These are phyloP conservation scores for Hyaloperonospora arabidopsidis DNA, from an alignment of 352 stramenopile species.

Conservation along the genomic window DNA sequence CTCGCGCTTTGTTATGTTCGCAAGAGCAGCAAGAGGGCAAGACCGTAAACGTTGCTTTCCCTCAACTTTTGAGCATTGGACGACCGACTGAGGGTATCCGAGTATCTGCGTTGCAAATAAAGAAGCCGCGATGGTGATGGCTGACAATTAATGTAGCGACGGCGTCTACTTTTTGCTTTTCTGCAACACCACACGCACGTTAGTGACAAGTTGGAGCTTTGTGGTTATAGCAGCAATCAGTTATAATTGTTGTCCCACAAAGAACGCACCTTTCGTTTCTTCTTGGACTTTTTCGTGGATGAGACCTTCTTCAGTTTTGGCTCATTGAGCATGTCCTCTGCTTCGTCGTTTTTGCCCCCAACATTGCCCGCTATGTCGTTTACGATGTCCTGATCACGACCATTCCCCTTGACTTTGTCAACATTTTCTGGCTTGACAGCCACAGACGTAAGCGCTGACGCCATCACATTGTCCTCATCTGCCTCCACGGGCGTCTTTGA, in stretches of 20 bases:
- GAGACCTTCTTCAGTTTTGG: slow-evolving; percentile 26
- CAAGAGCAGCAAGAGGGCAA: slow-evolving; percentile 16
- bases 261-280: slow-evolving; percentile 58
- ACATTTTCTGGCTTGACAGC: slow-evolving; percentile 22
- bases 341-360: slow-evolving; percentile 15
- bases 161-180: slow-evolving; percentile 40
- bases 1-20: slow-evolving; percentile 16
- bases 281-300: slow-evolving; percentile 52
- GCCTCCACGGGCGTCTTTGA: slow-evolving; percentile 19
- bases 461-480: slow-evolving; percentile 18
- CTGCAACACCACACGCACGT: slow-evolving; percentile 11
- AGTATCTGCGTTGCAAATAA: slow-evolving; percentile 10
- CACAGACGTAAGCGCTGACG: slow-evolving; percentile 27
- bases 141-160: slow-evolving; percentile 18
- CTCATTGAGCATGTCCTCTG: slow-evolving; percentile 21
- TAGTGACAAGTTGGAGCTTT: background rate
- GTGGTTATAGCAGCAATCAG: background rate
- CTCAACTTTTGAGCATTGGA: slow-evolving; percentile 14
- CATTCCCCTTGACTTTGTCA: slow-evolving; percentile 28
- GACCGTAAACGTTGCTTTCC: slow-evolving; percentile 5
- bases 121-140: slow-evolving; percentile 1
- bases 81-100: slow-evolving; percentile 16
- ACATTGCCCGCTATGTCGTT: slow-evolving; percentile 6
- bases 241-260: too few relatives aligned
- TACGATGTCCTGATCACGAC: background rate